Conservation (phyloP, 306 rosid species). For the Boehmeria nivea region DNA sequence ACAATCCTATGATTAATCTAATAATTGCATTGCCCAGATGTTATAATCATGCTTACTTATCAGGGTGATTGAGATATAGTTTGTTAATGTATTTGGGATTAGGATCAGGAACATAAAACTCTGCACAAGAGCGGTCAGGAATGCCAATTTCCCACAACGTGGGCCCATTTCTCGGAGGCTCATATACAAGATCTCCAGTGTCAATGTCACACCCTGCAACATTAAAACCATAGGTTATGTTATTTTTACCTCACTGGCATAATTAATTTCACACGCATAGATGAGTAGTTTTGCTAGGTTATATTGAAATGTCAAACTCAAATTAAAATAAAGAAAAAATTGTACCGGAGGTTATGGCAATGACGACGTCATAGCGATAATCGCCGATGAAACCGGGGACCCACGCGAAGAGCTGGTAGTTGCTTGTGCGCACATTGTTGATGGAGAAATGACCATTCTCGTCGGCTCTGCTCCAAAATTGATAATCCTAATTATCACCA, state of each 20-base stretch:
- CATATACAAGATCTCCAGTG: slow-evolving; percentile 54
- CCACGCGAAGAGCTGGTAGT: slow-evolving; percentile 73
- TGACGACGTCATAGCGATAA: slow-evolving; percentile 42
- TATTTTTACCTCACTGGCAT: no score
- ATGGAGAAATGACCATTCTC: slow-evolving; percentile 66
- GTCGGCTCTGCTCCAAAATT: slow-evolving; percentile 76
- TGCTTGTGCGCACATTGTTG: slow-evolving; percentile 33
- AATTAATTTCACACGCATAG: no score
- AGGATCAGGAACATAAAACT: slow-evolving; percentile 82
- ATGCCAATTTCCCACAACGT: slow-evolving; percentile 97
- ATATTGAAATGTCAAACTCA: background rate
- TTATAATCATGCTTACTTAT: slow-evolving; percentile 41
- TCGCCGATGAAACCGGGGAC: slow-evolving; percentile 92
- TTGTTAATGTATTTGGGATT: slow-evolving; percentile 71
- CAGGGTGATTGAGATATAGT: slow-evolving; percentile 72
- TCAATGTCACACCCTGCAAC: slow-evolving; percentile 47
- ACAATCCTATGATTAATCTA: background rate
- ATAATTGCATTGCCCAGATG: no score
- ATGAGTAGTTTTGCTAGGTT: no score
- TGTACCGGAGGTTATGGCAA: slow-evolving; percentile 58
- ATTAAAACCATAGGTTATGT: background rate
- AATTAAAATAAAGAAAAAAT: background rate
- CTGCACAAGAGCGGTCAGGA: slow-evolving; percentile 88
- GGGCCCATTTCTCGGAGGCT: slow-evolving; percentile 87
- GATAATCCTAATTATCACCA: slow-evolving; percentile 47